Conservation (phyloP, 1,284 basidiomycete species). For the Grifola frondosa region DNA sequence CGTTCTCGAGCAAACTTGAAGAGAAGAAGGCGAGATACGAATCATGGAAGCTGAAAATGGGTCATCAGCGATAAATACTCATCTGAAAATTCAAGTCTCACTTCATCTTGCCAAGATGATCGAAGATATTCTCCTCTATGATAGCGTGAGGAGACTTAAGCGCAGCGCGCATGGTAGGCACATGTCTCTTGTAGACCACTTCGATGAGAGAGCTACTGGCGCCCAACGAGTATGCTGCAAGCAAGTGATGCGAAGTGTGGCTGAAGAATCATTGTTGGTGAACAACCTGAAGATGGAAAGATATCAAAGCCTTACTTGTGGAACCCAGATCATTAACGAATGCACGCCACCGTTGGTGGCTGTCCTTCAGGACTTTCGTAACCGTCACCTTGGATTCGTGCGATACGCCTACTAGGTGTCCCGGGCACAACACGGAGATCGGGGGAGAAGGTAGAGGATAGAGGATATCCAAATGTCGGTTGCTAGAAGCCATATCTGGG, state of each 20-base stretch:
- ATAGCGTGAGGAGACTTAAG: slow-evolving; percentile 41
- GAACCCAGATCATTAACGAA: slow-evolving; percentile 11
- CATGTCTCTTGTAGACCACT: slow-evolving; percentile 40
- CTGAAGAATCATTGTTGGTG: neutral
- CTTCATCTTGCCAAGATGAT: slow-evolving; percentile 48
- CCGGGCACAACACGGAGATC: neutral
- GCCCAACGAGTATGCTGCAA: slow-evolving; percentile 49
- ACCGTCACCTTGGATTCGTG: slow-evolving; percentile 2
- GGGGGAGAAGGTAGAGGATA: slow-evolving; percentile 8
- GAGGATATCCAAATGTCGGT: too few species aligned
- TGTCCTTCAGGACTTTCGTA: slow-evolving; percentile 3
- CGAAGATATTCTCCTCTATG: slow-evolving; percentile 41
- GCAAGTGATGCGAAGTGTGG: slow-evolving; percentile 40
- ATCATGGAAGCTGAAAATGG: slow-evolving; percentile 37
- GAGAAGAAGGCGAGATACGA: slow-evolving; percentile 55
- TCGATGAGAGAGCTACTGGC: slow-evolving; percentile 38
- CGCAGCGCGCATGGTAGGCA: slow-evolving; percentile 38
- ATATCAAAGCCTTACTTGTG: slow-evolving; percentile 5
- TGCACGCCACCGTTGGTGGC: neutral
- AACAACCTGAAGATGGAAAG: neutral
- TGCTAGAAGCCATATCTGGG: too few species aligned
- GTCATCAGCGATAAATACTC: neutral
- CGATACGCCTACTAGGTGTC: slow-evolving; percentile 4
- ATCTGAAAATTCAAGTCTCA: slow-evolving; percentile 21
- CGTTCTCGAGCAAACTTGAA: slow-evolving; percentile 39